A percentile compares a stretch with the other conserved stretches of the same genome.
These are phyloP conservation scores for Tricholomella constricta DNA, from an alignment of 768 basidiomycete species.

Conservation along the genomic window DNA sequence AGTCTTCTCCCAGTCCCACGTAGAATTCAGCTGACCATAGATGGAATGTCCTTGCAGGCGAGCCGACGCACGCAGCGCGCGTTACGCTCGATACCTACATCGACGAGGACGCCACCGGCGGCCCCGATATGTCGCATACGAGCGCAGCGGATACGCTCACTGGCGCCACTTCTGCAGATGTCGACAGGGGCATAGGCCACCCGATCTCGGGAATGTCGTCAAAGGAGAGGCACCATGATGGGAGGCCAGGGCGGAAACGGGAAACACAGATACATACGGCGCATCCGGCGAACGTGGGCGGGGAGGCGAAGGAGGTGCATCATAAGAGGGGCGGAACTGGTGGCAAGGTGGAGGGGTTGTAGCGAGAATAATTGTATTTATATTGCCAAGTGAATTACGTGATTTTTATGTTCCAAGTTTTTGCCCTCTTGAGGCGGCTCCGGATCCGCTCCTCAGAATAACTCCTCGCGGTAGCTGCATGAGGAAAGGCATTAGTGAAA, in stretches of 20 bases:
- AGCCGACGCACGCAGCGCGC: neutral
- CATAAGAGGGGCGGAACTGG: neutral
- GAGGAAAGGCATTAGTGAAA: too few relatives aligned
- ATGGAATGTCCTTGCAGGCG: too few relatives aligned
- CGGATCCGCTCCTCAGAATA: too few relatives aligned
- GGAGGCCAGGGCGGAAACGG: neutral
- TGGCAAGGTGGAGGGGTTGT: neutral
- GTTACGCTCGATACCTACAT: neutral
- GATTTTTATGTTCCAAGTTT: too few relatives aligned
- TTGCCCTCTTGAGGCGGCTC: too few relatives aligned
- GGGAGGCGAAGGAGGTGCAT: neutral
- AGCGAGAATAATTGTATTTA: too few relatives aligned
- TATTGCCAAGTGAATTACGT: too few relatives aligned
- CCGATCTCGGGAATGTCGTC: neutral
- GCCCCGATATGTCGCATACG: neutral
- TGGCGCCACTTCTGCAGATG: constrained; percentile 1
- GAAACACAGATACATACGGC: neutral
- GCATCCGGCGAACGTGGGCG: neutral
- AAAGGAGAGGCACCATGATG: constrained; percentile 1
- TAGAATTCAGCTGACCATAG: too few relatives aligned
- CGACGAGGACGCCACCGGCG: neutral
- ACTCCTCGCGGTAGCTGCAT: too few relatives aligned
- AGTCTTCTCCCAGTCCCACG: neutral
- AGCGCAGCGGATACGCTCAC: neutral
- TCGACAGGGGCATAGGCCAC: neutral